Percentiles rank a stretch among this genome's conserved stretches.
Evolutionary conservation across 192 early-diverging fungal genomes (phyloP).

Genomic region (Mortierella hygrophila): DNA sequence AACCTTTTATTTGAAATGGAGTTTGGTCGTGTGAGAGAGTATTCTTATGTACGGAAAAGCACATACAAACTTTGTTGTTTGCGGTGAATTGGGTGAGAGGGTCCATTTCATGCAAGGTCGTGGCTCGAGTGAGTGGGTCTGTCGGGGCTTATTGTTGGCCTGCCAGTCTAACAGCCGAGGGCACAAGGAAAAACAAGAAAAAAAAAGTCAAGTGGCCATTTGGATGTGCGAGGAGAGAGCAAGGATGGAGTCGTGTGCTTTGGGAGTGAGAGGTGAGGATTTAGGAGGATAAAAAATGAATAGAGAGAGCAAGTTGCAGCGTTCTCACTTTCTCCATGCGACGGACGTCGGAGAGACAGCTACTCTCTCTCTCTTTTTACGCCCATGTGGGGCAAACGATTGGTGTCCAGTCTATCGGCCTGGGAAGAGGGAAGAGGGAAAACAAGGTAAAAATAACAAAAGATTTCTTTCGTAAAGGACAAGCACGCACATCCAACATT

Average conservation of each 20-base stretch:
- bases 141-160: background rate
- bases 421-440: background rate
- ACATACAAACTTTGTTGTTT: background rate
- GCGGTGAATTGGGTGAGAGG: no score
- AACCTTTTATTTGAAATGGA: background rate
- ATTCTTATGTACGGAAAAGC: background rate
- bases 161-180: constrained; percentile 7
- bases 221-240: background rate
- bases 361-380: background rate
- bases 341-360: background rate
- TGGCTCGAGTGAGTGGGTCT: no score
- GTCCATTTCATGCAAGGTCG: background rate
- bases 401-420: constrained; percentile 1
- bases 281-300: background rate
- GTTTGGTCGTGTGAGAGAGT: background rate
- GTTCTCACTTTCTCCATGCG: background rate
- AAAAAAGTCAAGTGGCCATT: background rate
- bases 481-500: background rate
- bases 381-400: constrained; percentile 41
- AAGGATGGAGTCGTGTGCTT: background rate
- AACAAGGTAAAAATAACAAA: background rate
- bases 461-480: background rate
- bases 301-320: background rate
- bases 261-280: background rate
- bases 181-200: no score